phyloP scores from a whole-genome alignment of 345 rosid genomes.

The Syzygium oleosum region DNA sequence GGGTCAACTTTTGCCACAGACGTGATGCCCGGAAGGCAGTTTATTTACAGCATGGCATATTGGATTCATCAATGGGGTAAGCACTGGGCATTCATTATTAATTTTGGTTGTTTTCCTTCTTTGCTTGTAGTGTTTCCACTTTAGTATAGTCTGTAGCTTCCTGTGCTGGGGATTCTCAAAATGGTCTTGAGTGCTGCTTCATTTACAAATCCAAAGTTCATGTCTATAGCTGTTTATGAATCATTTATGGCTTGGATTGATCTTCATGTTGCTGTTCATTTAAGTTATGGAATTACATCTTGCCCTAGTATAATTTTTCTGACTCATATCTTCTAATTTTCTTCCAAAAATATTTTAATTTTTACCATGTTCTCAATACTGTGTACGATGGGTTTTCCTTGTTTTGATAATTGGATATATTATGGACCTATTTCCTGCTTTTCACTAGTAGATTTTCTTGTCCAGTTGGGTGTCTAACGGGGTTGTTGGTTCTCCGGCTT shows the following conservation, averaged over 20 bases:
- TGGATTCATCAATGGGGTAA: conserved; percentile 98
- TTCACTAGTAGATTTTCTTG: background rate
- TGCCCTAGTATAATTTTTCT: background rate
- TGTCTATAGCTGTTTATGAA: background rate
- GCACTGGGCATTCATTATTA: conserved; percentile 1
- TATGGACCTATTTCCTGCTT: background rate
- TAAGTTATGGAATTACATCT: background rate
- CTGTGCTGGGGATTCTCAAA: background rate
- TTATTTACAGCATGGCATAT: conserved; percentile 83
- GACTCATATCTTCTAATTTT: background rate
- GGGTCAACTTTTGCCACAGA: conserved; percentile 23
- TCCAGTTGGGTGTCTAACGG: conserved; percentile 95
- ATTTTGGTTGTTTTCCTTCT: background rate
- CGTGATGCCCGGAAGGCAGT: conserved; percentile 90
- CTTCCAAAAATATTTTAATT: background rate
- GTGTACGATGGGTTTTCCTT: background rate
- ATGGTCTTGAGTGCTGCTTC: background rate
- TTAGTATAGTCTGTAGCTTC: background rate
- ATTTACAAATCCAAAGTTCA: background rate
- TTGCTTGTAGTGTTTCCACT: background rate
- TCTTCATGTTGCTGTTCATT: background rate
- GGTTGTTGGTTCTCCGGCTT: conserved; percentile 95
- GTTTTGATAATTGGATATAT: background rate
- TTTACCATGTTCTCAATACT: background rate
- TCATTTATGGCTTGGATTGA: background rate